Base-by-base conservation (phyloP, 176 grass and related monocot genomes). In the Hyparrhenia diplandra region DNA sequence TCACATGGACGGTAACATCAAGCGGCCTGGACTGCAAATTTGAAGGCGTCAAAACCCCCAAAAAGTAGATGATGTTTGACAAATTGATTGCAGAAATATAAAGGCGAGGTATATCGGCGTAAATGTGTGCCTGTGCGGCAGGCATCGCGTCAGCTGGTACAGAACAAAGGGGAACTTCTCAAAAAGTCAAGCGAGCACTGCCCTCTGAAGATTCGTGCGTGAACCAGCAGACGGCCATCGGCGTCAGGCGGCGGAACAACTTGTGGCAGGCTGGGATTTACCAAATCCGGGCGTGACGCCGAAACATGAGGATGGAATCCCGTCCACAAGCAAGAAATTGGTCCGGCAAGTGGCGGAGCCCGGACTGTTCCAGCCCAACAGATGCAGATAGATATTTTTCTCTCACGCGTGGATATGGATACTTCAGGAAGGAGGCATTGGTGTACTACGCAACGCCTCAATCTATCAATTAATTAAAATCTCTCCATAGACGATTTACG, bases 171-270 rank as follows among this genome's bases (percentile, higher is more conserved):
- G 3, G 35, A 20, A 4, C 31, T 13, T 46, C 70, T n/a, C n/a
- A n/a, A n/a, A n/a, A 47, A 39, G 51, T 9, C 52, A 55, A 55
- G 21, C 29, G 30, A 21, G 29, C 14, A 9, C 1, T 20, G 31
- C 31, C 31, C 16, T 17, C 27, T 52, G 80, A 42, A 35, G 75
- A 57, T 83, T 73, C 80, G 46, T 60, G 81, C 80, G 46, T 60
- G 81, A 79, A 31, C 25, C 41, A 13, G 72, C 62, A 32, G 31
- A 32, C 42, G 54, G 20, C 6, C 70, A 2, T 43, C 41, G 23
- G 67, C 37, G 60, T 54, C 49, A 21, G 18, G 3, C 39, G 37
- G 27, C 24, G n/a, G 76, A n/a, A n/a, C n/a, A 55, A 73, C 39
- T 71, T 64, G 31, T 17, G 42, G 58, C 16, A 42, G 40, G 12